A percentile compares a stretch with the other conserved stretches of the same genome.
Conservation (phyloP, 768 basidiomycete genomes). For the Filobasidium floriforme region DNA sequence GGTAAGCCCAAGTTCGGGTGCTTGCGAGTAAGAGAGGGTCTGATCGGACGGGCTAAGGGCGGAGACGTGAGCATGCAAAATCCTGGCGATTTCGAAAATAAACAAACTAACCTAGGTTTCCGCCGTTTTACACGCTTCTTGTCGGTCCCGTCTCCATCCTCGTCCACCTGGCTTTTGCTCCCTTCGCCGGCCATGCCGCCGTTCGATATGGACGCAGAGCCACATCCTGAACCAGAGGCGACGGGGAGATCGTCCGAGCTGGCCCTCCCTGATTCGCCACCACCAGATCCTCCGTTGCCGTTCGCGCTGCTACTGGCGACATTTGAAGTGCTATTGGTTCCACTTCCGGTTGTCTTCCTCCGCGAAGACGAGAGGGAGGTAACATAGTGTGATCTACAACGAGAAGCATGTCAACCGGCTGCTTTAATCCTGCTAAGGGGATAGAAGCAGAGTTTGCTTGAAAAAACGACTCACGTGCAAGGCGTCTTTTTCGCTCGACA, state of each 20-base stretch:
- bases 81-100: too few relatives aligned
- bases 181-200: neutral
- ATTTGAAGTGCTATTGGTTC: slow-evolving; percentile 24
- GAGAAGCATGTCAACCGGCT: slow-evolving; percentile 47
- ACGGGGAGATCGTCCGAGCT: neutral
- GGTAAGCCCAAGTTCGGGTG: slow-evolving; percentile 3
- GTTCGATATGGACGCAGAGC: neutral
- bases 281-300: slow-evolving; percentile 1
- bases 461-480: slow-evolving; percentile 84
- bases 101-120: neutral
- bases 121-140: neutral
- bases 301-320: slow-evolving; percentile 32
- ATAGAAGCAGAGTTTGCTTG: slow-evolving; percentile 12
- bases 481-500: slow-evolving; percentile 80
- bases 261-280: neutral
- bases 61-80: too few relatives aligned
- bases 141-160: neutral
- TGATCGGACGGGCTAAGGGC: neutral
- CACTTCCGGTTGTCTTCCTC: slow-evolving; percentile 47
- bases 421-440: slow-evolving; percentile 33
- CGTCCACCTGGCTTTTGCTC: neutral
- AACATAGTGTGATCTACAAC: slow-evolving; percentile 33
- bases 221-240: neutral
- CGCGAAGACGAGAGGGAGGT: slow-evolving; percentile 35
- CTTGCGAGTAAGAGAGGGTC: neutral